Conservation (phyloP, 2,329 filamentous ascomycete species). For the Pestalotiopsis sp. region DNA sequence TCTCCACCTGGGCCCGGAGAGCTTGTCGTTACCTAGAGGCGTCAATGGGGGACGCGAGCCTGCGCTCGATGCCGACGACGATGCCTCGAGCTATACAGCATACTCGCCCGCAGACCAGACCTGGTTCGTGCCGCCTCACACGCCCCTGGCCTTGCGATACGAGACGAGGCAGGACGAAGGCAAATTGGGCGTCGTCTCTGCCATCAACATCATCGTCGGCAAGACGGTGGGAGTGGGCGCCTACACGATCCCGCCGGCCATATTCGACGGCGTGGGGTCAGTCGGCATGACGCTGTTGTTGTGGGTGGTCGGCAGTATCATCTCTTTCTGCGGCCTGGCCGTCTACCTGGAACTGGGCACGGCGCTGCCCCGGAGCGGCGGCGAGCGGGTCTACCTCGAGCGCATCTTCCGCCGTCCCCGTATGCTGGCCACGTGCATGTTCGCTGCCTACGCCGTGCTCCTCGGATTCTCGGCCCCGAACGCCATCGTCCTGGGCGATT, state of each 20-base stretch:
- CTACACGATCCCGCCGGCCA: constrained; percentile 60
- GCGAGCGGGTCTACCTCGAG: constrained; percentile 58
- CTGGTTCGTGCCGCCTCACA: constrained; percentile 25
- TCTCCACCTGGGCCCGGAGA: constrained; percentile 12
- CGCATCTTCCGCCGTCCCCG: constrained; percentile 46
- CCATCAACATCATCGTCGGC: constrained; percentile 40
- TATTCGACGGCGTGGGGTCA: constrained; percentile 56
- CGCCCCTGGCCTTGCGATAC: constrained; percentile 17
- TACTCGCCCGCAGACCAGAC: constrained; percentile 24
- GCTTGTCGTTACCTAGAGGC: constrained; percentile 12
- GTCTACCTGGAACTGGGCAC: constrained; percentile 50
- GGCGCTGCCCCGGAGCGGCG: constrained; percentile 47
- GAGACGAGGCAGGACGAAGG: constrained; percentile 22
- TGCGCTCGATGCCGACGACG: constrained; percentile 9
- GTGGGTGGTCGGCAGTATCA: constrained; percentile 54
- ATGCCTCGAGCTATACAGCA: constrained; percentile 20
- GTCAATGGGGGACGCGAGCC: background rate
- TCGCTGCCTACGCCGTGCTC: constrained; percentile 46
- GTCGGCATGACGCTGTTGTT: constrained; percentile 57
- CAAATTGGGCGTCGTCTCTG: constrained; percentile 38
- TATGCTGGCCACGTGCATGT: constrained; percentile 19
- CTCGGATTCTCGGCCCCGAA: constrained; percentile 56
- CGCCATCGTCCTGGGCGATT: constrained; percentile 54
- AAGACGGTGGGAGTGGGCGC: constrained; percentile 46
- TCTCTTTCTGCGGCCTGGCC: constrained; percentile 47